Base-by-base conservation (phyloP, 2,329 filamentous ascomycete species). In the Lojkania enalia region DNA sequence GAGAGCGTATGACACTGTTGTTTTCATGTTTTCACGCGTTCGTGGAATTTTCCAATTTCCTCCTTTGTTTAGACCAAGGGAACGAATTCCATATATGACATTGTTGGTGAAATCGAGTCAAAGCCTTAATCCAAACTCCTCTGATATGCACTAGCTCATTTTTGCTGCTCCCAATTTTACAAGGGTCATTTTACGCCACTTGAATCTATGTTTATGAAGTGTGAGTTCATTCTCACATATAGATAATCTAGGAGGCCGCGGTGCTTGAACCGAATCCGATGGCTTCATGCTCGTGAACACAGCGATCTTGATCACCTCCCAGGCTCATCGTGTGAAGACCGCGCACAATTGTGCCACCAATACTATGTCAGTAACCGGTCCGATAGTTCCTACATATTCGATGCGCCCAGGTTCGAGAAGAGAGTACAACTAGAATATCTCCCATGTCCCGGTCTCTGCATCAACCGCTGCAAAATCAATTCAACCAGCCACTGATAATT, bases 1-100 rank as follows among this genome's bases (percentile, higher is more conserved):
- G 44, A 37, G 29, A 20, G n/a, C 38, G 19, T 42, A 52, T 54
- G 44, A 41, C 49, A 54, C 45, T 43, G 49, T 52, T 36, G 13
- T 35, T 25, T n/a, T 38, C 14, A 16, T 9, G 9, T 29, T 39
- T 16, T 25, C 29, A 19, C 35, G 35, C 6, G 9, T 19, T 21
- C 9, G 35, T n/a, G n/a, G 35, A 29, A 27, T 35, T 14, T 13
- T 20, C 20, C n/a, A 15, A 20, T 29, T 12, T 39, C 11, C 30
- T 36, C 29, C 12, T 30, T 20, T 27, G 6, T 3, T 12, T 15
- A 9, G 9, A 16, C 30, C 14, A 14, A 30, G 35, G 20, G 13
- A 30, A 19, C 15, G n/a, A n/a, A n/a, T n/a, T n/a, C n/a, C n/a
- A n/a, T n/a, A n/a, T n/a, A n/a, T n/a, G n/a, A n/a, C n/a, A n/a